A percentile compares a stretch with the other conserved stretches of the same genome.
These are phyloP conservation scores for Pneumocystis wakefieldiae DNA, from an alignment of 1,139 yeast species.

Conservation along the genomic window DNA sequence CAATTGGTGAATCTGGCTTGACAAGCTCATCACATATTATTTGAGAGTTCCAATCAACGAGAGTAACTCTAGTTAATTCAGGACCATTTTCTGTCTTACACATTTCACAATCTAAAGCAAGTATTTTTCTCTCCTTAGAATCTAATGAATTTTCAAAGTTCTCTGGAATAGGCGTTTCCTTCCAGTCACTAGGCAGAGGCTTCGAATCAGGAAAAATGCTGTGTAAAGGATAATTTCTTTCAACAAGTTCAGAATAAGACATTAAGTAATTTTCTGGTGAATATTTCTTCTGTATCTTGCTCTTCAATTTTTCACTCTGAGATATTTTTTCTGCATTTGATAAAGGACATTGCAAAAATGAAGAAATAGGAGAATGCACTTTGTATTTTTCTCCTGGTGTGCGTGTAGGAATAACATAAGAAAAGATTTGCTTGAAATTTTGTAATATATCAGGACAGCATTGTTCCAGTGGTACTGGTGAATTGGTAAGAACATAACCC, in stretches of 20 bases:
- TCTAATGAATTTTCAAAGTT: not conserved
- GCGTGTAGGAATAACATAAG: constrained; percentile 30
- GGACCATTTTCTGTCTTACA: constrained; percentile 47
- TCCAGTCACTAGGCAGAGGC: constrained; percentile 31
- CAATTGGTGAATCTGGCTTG: constrained; percentile 56
- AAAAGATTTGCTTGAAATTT: constrained; percentile 31
- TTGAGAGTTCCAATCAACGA: constrained; percentile 47
- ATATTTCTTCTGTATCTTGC: constrained; percentile 8
- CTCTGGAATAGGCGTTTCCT: constrained; percentile 38
- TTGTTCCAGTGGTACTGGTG: constrained; percentile 15
- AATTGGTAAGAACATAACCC: constrained; percentile 12
- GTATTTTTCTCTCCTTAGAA: constrained; percentile 39
- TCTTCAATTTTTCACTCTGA: constrained; percentile 17
- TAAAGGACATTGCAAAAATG: constrained; percentile 42
- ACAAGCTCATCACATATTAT: constrained; percentile 59
- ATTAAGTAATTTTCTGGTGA: constrained; percentile 30
- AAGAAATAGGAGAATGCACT: constrained; percentile 39
- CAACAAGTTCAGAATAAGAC: constrained; percentile 29
- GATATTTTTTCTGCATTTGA: constrained; percentile 37
- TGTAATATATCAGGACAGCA: constrained; percentile 22
- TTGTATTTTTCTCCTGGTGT: constrained; percentile 53
- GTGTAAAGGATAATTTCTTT: constrained; percentile 49
- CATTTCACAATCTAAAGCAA: constrained; percentile 90
- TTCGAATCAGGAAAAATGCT: constrained; percentile 20
- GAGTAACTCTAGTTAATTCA: constrained; percentile 63